phyloP scores from a whole-genome alignment of 352 stramenopile genomes.

The Plasmopara viticola region DNA sequence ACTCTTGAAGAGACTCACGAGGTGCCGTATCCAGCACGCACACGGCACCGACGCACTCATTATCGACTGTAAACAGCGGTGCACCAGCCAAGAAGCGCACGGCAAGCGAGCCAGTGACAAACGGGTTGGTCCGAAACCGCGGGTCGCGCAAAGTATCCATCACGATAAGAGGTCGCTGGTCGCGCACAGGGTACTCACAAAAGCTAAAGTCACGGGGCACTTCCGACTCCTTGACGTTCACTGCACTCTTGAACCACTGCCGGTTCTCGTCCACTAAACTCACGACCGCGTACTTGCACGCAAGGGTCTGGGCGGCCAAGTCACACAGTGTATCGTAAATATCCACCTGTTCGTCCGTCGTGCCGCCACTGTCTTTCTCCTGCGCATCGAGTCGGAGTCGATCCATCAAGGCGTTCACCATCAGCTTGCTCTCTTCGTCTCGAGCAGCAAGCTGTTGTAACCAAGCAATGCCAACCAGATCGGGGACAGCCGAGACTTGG shows the following conservation, averaged over 20 bases:
- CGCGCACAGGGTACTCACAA: conserved; percentile 72
- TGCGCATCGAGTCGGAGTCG: conserved; percentile 43
- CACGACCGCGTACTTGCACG: conserved; percentile 76
- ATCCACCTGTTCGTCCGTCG: conserved; percentile 50
- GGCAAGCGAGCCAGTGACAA: conserved; percentile 85
- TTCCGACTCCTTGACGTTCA: conserved; percentile 69
- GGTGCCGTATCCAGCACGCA: conserved; percentile 76
- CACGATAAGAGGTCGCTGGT: conserved; percentile 75
- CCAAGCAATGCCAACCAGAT: conserved; percentile 76
- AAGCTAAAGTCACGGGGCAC: conserved; percentile 83
- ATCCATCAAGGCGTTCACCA: conserved; percentile 69
- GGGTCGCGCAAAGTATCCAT: conserved; percentile 84
- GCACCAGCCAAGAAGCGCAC: conserved; percentile 93
- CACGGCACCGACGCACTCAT: conserved; percentile 67
- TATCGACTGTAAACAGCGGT: conserved; percentile 85
- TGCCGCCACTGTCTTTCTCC: conserved; percentile 15
- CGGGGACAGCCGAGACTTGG: conserved; percentile 50
- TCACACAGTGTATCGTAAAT: conserved; percentile 84
- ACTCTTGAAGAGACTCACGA: conserved; percentile 55
- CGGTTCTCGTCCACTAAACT: conserved; percentile 90
- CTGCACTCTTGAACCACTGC: conserved; percentile 92
- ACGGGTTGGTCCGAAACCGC: conserved; percentile 85
- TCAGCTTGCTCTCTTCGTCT: conserved; percentile 62
- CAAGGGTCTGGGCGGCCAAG: conserved; percentile 62
- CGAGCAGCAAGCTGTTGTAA: conserved; percentile 59